Base-by-base conservation (phyloP, 495 filamentous ascomycete genomes). In the Talaromyces trachyspermus region DNA sequence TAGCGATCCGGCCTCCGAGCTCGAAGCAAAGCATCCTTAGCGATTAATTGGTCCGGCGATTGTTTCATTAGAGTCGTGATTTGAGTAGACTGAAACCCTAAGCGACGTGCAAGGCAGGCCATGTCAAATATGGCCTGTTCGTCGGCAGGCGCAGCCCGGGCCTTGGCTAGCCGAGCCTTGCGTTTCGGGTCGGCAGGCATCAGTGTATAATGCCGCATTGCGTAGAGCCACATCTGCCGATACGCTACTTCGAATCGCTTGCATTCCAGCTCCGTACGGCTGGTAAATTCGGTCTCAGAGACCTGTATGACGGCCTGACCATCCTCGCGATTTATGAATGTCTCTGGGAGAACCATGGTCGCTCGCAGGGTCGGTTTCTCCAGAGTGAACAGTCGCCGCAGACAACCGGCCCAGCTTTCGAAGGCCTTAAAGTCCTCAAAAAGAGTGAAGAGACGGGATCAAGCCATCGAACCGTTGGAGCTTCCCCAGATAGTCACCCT, bases 341-440 rank as follows among this genome's bases (percentile, higher is more conserved):
- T n/a, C n/a, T n/a, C n/a, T n/a, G n/a, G n/a, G n/a, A n/a, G n/a
- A n/a, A n/a, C n/a, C n/a, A n/a, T n/a, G n/a, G 12, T 30, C 27
- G 6, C 27, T 6, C 27, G 27, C 27, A 30, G 6, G 7, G 27
- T 30, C 27, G 6, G 27, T 30, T 30, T 30, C 27, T 12, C 27
- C 12, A 6, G 7, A 6, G 12, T 6, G 27, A 30, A 30, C 7
- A 64, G 52, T 20, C 56, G 50, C 43, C 62, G 62, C 2, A 69
- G 14, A 40, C 47, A 60, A 29, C 62, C 23, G 4, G 49, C 43
- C 24, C 49, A 61, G 26, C 14, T 32, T 49, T 59, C 49, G 1
- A 65, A 37, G 38, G 59, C 63, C 15, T 59, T 61, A 17, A 66
- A 51, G 43, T 68, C 61, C 35, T 63, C 22, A 26, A 67, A 69